Evolutionary conservation across 1,284 basidiomycete genomes (phyloP).

Genomic region (Cryptococcus neoformans): DNA sequence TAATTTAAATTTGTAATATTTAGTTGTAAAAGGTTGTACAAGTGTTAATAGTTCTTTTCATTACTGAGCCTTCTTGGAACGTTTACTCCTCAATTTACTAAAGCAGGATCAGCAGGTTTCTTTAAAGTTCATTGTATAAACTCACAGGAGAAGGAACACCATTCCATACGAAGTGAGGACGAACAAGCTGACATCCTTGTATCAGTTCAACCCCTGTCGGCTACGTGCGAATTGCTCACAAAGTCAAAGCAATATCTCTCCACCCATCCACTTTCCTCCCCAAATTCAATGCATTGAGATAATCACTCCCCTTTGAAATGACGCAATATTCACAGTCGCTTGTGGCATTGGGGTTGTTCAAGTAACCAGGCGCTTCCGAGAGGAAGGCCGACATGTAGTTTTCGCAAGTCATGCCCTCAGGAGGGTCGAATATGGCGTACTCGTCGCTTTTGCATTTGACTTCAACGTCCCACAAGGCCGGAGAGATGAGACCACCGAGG

Average conservation of each 20-base stretch:
- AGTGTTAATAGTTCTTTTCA: background rate
- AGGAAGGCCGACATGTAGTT: conserved; percentile 44
- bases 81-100: conserved; percentile 30
- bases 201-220: background rate
- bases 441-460: conserved; percentile 49
- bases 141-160: conserved; percentile 31
- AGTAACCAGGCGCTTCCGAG: conserved; percentile 21
- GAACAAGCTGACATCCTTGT: conserved; percentile 16
- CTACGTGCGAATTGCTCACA: conserved; percentile 10
- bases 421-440: conserved; percentile 42
- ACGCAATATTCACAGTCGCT: conserved; percentile 37
- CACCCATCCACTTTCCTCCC: conserved; percentile 25
- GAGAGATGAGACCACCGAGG: conserved; percentile 48
- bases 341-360: conserved; percentile 33
- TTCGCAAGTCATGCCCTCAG: conserved; percentile 49
- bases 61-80: conserved; percentile 27
- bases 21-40: too few relatives aligned
- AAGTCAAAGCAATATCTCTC: conserved; percentile 35
- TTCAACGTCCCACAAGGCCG: conserved; percentile 36
- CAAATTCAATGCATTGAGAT: conserved; percentile 34
- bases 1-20: too few relatives aligned
- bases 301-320: conserved; percentile 32
- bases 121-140: background rate
- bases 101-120: background rate
- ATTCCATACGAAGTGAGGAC: conserved; percentile 26